Percentiles rank a stretch among this genome's conserved stretches.
Evolutionary conservation across 805 yeast genomes (phyloP).

Genomic region (Saccharomycopsis synnaedendra): DNA sequence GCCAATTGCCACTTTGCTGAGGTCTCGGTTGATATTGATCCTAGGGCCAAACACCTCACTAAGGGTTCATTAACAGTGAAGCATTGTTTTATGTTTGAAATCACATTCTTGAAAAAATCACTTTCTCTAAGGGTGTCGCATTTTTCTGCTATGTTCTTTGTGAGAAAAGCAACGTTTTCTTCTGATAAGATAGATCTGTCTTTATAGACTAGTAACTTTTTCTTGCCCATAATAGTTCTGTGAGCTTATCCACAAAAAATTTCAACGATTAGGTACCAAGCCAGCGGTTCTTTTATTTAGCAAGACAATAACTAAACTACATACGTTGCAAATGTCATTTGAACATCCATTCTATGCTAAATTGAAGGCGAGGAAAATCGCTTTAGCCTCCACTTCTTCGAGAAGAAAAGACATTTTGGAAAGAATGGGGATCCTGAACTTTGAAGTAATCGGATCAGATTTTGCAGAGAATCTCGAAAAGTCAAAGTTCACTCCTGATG

Average conservation of each 20-base stretch:
- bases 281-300: no score
- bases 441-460: background rate
- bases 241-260: no score
- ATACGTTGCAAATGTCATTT: background rate
- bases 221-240: no score
- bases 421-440: conserved; percentile 38
- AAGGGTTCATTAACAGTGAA: background rate
- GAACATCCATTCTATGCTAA: conserved; percentile 1
- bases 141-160: background rate
- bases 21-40: conserved; percentile 2
- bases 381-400: conserved; percentile 80
- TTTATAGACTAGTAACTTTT: no score
- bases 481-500: conserved; percentile 30
- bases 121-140: background rate
- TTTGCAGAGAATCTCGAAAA: conserved; percentile 74
- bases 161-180: background rate
- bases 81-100: background rate
- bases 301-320: background rate
- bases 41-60: conserved; percentile 6
- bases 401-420: conserved; percentile 62
- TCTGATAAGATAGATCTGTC: no score
- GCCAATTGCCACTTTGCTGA: conserved; percentile 6
- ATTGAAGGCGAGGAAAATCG: conserved; percentile 24
- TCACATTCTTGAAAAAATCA: background rate
- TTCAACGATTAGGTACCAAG: no score